Base-by-base conservation (phyloP, 345 rosid species). In the Linum trigynum region DNA sequence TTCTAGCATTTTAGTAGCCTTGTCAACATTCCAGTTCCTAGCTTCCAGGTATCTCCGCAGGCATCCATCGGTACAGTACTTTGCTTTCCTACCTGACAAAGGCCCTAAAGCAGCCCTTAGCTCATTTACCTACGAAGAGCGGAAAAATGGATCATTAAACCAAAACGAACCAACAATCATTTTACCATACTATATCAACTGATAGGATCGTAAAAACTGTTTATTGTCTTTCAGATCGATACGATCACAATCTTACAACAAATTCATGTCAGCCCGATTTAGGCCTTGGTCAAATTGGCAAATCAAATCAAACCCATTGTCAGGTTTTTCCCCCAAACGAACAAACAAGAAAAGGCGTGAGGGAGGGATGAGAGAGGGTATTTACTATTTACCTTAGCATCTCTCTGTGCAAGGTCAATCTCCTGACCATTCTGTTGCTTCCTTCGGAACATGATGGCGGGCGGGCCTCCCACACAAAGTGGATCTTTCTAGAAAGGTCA, bases 351-450 rank as follows among this genome's bases (percentile, higher is more conserved):
- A 23, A 23, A 23, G 32, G 32, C 32, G 32, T 23, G 32, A 23
- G 32, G 32, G 32, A 23, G 0, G 32, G 32, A 23, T 23, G 32
- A 23, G 32, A 23, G 15, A 10, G 5, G 39, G 9, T 5, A 59
- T 2, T 32, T 58, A 23, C 35, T 5, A 15, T 7, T 65, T 73
- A 92, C 98, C 97, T 86, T 88, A 10, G 72, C 73, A 62, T 85
- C 86, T 65, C 50, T 74, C 39, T 82, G 71, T 14, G 68, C 63
- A 61, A 79, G 59, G 59, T 74, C 83, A 74, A 77, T 79, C 48
- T 75, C 84, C 40, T 66, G 81, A 58, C 73, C 78, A 32, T 51
- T 73, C 42, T 84, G 85, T 35, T 86, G 42, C 71, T 67, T 86
- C 73, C 80, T 84, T 23, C 32, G 78, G 80, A 80, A 86, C 85